Conservation (phyloP, 768 basidiomycete species). For the Coprinopsis sp. region DNA sequence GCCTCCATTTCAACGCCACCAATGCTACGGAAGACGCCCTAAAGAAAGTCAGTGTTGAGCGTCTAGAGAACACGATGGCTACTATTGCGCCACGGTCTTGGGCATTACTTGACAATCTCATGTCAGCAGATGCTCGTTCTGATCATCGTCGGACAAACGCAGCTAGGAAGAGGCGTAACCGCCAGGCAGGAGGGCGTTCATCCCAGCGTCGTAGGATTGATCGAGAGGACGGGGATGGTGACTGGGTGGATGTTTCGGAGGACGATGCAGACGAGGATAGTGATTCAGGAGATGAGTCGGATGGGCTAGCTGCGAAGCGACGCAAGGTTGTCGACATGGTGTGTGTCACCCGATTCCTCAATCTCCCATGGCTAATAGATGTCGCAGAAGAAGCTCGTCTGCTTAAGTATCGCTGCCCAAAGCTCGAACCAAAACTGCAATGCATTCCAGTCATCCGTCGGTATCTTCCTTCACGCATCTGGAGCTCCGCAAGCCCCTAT, state of each 20-base stretch:
- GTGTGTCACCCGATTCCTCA: not conserved
- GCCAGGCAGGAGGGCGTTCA: too few relatives aligned
- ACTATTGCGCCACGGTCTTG: too few relatives aligned
- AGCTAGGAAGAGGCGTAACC: too few relatives aligned
- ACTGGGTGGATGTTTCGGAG: not conserved
- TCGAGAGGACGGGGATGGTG: not conserved
- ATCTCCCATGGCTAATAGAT: not conserved
- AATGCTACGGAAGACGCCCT: too few relatives aligned
- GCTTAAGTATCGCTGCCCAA: not conserved
- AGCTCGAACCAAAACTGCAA: not conserved
- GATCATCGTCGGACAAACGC: too few relatives aligned
- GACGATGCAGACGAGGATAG: not conserved
- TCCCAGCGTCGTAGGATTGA: too few relatives aligned
- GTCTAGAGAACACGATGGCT: too few relatives aligned
- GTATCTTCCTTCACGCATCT: slow-evolving; percentile 11
- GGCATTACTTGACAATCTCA: too few relatives aligned
- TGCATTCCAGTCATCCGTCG: not conserved
- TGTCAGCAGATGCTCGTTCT: too few relatives aligned
- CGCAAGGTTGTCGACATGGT: not conserved
- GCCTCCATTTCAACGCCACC: too few relatives aligned
- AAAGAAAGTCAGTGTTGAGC: too few relatives aligned
- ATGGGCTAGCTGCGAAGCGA: not conserved
- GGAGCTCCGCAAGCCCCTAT: slow-evolving; percentile 2
- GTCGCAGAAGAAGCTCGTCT: not conserved
- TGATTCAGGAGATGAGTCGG: not conserved